A percentile compares a stretch with the other conserved stretches of the same genome.
Conservation (phyloP, 805 yeast genomes). For the Yamadazyma kitorensis region DNA sequence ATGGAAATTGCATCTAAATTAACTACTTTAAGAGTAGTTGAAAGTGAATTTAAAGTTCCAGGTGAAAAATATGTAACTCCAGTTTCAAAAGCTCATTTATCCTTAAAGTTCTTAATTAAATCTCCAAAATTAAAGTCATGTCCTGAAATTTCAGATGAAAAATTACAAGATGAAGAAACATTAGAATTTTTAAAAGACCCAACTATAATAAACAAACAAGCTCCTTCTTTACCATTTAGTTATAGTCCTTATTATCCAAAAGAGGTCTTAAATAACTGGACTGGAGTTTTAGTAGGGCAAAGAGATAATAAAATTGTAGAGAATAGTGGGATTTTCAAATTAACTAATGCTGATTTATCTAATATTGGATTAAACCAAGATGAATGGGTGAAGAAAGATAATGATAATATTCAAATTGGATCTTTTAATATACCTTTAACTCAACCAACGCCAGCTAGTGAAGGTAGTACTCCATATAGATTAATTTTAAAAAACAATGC, state of each 20-base stretch:
- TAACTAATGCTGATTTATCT: constrained; percentile 51
- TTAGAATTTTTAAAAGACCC: constrained; percentile 74
- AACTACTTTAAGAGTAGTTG: constrained; percentile 66
- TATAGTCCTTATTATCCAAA: constrained; percentile 78
- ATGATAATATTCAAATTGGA: constrained; percentile 45
- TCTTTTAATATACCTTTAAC: constrained; percentile 74
- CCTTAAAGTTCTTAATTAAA: constrained; percentile 69
- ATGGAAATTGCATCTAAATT: constrained; percentile 58
- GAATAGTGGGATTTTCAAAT: constrained; percentile 46
- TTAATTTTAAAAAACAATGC: constrained; percentile 67
- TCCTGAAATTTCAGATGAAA: constrained; percentile 41
- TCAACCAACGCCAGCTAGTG: constrained; percentile 72
- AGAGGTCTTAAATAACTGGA: constrained; percentile 51
- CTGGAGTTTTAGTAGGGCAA: constrained; percentile 66
- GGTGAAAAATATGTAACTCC: constrained; percentile 80
- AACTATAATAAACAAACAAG: constrained; percentile 56
- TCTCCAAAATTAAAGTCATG: constrained; percentile 67
- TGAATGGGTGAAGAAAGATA: constrained; percentile 37
- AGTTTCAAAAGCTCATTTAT: constrained; percentile 66
- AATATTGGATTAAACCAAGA: constrained; percentile 56
- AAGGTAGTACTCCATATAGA: constrained; percentile 67
- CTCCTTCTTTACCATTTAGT: constrained; percentile 66
- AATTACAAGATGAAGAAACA: constrained; percentile 55
- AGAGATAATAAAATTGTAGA: constrained; percentile 81
- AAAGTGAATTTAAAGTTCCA: constrained; percentile 77